phyloP scores from a whole-genome alignment of 1,284 basidiomycete genomes.

The Boletellus deceptivus region DNA sequence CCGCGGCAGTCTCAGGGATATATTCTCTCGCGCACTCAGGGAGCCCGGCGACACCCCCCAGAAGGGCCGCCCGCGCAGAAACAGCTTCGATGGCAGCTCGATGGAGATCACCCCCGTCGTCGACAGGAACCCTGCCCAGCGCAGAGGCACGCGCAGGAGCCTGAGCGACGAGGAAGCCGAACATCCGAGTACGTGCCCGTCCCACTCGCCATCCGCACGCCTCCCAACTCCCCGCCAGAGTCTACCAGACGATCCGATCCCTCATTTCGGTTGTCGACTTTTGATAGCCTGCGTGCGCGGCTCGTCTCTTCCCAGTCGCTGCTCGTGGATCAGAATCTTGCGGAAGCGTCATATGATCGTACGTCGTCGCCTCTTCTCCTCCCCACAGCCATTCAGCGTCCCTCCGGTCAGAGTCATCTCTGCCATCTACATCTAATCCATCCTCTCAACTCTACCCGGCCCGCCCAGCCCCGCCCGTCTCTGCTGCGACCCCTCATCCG shows the following conservation, averaged over 20 bases:
- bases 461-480: conserved; percentile 24
- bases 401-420: conserved; percentile 11
- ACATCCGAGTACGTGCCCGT: conserved; percentile 47
- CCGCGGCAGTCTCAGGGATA: conserved; percentile 55
- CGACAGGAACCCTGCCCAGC: conserved; percentile 41
- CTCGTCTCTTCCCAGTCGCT: conserved; percentile 41
- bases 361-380: conserved; percentile 12
- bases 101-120: conserved; percentile 55
- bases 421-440: conserved; percentile 15
- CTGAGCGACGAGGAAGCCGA: conserved; percentile 69
- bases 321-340: conserved; percentile 34
- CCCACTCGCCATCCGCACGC: conserved; percentile 1
- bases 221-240: conserved; percentile 25
- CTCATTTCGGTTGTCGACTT: conserved; percentile 45
- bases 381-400: background rate
- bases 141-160: conserved; percentile 53
- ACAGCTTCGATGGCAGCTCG: conserved; percentile 61
- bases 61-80: conserved; percentile 40
- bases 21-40: conserved; percentile 62
- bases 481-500: conserved; percentile 53
- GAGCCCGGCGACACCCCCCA: conserved; percentile 62
- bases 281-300: conserved; percentile 49
- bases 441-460: conserved; percentile 12
- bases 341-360: conserved; percentile 35
- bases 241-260: conserved; percentile 33